Evolutionary conservation across 495 filamentous ascomycete species (phyloP), one percentile per base, ranked within the genome.

Genomic region (Pyrenula massariospora): DNA sequence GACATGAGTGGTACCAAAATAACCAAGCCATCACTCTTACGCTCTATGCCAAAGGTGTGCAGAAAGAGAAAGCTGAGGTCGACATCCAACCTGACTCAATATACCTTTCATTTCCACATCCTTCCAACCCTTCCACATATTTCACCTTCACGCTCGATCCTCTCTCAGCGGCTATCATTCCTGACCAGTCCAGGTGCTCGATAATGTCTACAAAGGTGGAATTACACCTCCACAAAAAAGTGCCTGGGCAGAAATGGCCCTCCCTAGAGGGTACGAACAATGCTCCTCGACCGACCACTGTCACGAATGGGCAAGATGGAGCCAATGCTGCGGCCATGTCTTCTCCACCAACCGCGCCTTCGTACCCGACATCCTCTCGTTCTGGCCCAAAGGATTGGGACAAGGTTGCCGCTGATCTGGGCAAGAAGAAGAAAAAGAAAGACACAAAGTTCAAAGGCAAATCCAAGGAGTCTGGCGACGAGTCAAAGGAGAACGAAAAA

Each of bases 311-410:
- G 31, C 62, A 62, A 50, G 57, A 59, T 19, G 53, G 42, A n/a
- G 54, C 52, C 22, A 57, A 57, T 10, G 56, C 60, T 11, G 47
- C 54, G 12, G 48, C 55, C 22, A 51, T 48, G 50, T 50, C 58
- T 19, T 56, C 66, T 25, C 58, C 67, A 36, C 54, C 59, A 2
- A 12, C 65, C 1, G 75, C 63, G 2, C 89, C 88, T 0, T 70
- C 78, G 0, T 97, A 98, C 67, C 93, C 93, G 1, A 95, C 91
- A 0, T 96, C 92, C 24, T 94, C 91, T 15, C 84, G 83, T 53
- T 74, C 72, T 1, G 93, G 92, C 3, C 79, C 86, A 1, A 95
- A 95, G 73, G 77, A 98, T 66, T 97, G 93, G 93, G 94, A 98
- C 62, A 88, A 88, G 59, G 51, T 96, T 2, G 84, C 77, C 1